Conservation (phyloP, 2,329 filamentous ascomycete genomes). For the Trichophyton simii region DNA sequence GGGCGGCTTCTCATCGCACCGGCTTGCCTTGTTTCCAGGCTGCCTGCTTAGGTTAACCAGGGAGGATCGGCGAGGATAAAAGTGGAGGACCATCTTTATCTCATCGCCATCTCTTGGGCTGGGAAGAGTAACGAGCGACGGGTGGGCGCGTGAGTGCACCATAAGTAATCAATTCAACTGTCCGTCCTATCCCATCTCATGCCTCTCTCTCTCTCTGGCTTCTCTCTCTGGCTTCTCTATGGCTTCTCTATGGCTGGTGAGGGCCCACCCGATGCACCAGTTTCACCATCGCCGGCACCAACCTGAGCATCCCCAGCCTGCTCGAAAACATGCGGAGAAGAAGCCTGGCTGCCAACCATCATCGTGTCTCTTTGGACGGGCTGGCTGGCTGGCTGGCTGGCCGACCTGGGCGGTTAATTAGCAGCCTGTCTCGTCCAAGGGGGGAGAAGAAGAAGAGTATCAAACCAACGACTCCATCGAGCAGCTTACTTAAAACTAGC, state of each 20-base stretch:
- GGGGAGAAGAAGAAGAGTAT: neutral
- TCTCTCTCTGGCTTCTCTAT: neutral
- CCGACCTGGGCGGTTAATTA: neutral
- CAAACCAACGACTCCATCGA: neutral
- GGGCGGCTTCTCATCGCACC: neutral
- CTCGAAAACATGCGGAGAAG: neutral
- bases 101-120: neutral
- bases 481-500: too few relatives aligned
- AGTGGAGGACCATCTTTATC: neutral
- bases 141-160: neutral
- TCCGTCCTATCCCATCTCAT: too few relatives aligned
- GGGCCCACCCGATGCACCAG: neutral
- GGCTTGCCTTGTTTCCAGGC: neutral
- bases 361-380: neutral
- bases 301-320: too few relatives aligned
- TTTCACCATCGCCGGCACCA: neutral
- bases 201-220: neutral
- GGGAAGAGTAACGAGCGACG: neutral
- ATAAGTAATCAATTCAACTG: neutral
- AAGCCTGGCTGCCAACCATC: neutral
- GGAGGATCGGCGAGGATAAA: neutral
- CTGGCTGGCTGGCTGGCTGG: neutral
- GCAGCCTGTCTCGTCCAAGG: too few relatives aligned
- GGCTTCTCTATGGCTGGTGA: neutral
- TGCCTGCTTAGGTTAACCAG: neutral